Base-by-base conservation (phyloP, 768 basidiomycete species). In the Agaricus subrufescens region DNA sequence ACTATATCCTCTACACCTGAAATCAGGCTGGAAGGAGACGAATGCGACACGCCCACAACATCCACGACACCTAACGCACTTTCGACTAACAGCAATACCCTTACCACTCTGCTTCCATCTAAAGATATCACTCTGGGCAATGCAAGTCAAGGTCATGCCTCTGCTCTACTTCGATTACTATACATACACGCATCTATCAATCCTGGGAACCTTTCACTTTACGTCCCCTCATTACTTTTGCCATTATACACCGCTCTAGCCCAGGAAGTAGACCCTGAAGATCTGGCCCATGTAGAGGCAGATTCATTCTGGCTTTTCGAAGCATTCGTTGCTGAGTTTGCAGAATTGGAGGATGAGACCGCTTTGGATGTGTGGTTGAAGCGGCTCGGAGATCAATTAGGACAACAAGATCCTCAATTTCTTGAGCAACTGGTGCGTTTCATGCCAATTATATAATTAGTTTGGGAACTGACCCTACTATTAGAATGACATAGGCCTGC, bases 231-330 rank as follows among this genome's bases (percentile, higher is more conserved):
- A 31, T 66, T 91, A 9, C 75, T 91, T 10, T 75, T 91, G 14
- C 86, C 87, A 0, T 64, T 91, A 25, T 90, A 89, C 66, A 76
- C 78, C 7, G 81, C 80, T 0, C 70, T 90, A 48, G 68, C 73
- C 15, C 79, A 82, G 63, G 89, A 91, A 63, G 73, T 83, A 1
- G 79, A 87, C 15, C 68, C 76, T 0, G 78, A 81, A 52, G 85
- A 88, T 43, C 66, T 80, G 9, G 75, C 79, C 0, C 87, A 91
- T 65, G 78, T 78, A 4, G 90, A 92, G 67, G 89, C 90, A 1
- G 90, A 92, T 62, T 79, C 85, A 0, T 92, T 92, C 66, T 92
- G 89, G 90, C 63, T 91, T 4, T 87, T 91, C 54, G 88, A 91
- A 66, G 79, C 83, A 0, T 75, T 91, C 61, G 71, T 90, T 0